phyloP scores from a whole-genome alignment of 2,329 filamentous ascomycete genomes.

The Penicillium sp. region DNA sequence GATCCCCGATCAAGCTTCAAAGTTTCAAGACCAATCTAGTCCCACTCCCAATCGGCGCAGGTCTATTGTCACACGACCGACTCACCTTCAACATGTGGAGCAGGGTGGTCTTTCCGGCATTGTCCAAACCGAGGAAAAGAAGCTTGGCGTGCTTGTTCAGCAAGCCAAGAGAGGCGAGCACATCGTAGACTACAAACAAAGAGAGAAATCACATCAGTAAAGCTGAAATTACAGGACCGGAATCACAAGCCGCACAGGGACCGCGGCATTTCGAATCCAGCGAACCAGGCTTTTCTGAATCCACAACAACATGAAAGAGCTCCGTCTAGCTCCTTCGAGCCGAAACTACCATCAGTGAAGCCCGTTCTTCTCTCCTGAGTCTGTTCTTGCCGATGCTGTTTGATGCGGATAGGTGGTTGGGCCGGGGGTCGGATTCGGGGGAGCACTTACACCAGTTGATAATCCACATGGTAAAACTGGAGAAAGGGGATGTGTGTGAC shows the following conservation, averaged over 20 bases:
- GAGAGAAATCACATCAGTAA: slow-evolving; percentile 12
- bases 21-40: background rate
- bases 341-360: background rate
- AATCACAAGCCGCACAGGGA: slow-evolving; percentile 5
- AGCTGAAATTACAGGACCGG: background rate
- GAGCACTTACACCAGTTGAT: slow-evolving; percentile 81
- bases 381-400: slow-evolving; percentile 1
- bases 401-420: slow-evolving; percentile 6
- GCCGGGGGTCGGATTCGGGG: slow-evolving; percentile 8
- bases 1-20: background rate
- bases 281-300: background rate
- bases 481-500: background rate
- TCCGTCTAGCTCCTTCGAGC: background rate
- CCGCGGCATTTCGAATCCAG: slow-evolving; percentile 9
- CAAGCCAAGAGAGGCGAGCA: slow-evolving; percentile 81
- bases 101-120: slow-evolving; percentile 91
- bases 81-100: slow-evolving; percentile 92
- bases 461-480: slow-evolving; percentile 71
- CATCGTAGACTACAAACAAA: slow-evolving; percentile 70
- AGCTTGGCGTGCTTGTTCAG: slow-evolving; percentile 97
- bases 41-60: slow-evolving; percentile 1
- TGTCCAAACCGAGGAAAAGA: slow-evolving; percentile 88
- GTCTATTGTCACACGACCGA: slow-evolving; percentile 9
- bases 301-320: background rate
- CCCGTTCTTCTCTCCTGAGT: background rate